These are phyloP conservation scores for Crithidia mellificae DNA, from an alignment of 208 protist genomes.

Conservation along the genomic window DNA sequence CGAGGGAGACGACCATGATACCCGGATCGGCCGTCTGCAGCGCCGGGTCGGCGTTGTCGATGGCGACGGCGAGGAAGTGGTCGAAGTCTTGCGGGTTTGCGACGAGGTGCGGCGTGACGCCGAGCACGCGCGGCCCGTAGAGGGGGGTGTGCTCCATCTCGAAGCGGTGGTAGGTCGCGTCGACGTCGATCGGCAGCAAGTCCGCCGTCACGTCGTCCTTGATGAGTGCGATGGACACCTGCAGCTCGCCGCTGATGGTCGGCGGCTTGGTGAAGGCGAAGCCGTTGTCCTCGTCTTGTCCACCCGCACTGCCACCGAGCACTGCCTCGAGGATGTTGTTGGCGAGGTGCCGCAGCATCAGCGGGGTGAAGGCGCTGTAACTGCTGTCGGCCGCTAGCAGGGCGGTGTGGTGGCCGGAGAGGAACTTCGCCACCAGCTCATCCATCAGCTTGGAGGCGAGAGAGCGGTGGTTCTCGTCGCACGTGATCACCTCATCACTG, in stretches of 20 bases:
- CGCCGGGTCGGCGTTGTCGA: constrained; percentile 70
- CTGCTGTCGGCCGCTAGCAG: constrained; percentile 72
- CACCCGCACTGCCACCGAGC: constrained; percentile 1
- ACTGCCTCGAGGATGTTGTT: constrained; percentile 56
- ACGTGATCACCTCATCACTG: constrained; percentile 67
- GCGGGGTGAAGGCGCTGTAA: constrained; percentile 70
- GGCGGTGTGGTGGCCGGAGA: constrained; percentile 59
- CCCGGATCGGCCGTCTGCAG: constrained; percentile 72
- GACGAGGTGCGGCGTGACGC: constrained; percentile 58
- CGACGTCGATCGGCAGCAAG: constrained; percentile 58
- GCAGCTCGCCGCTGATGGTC: constrained; percentile 54
- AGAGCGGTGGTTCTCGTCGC: constrained; percentile 41
- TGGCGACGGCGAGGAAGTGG: constrained; percentile 58
- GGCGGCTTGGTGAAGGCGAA: constrained; percentile 16
- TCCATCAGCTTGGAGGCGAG: constrained; percentile 59
- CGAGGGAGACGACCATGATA: constrained; percentile 74
- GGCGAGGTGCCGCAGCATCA: constrained; percentile 66
- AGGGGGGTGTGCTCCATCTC: constrained; percentile 64
- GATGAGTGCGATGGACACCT: constrained; percentile 75
- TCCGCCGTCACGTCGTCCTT: constrained; percentile 75
- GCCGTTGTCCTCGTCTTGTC: constrained; percentile 14
- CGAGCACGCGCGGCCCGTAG: constrained; percentile 49
- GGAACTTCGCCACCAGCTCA: constrained; percentile 57
- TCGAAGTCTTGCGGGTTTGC: constrained; percentile 62
- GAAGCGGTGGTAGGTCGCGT: constrained; percentile 55